A percentile compares a stretch with the other conserved stretches of the same genome.
phyloP scores from a whole-genome alignment of 441 rosid species.

The Gossypium schwendimanii region DNA sequence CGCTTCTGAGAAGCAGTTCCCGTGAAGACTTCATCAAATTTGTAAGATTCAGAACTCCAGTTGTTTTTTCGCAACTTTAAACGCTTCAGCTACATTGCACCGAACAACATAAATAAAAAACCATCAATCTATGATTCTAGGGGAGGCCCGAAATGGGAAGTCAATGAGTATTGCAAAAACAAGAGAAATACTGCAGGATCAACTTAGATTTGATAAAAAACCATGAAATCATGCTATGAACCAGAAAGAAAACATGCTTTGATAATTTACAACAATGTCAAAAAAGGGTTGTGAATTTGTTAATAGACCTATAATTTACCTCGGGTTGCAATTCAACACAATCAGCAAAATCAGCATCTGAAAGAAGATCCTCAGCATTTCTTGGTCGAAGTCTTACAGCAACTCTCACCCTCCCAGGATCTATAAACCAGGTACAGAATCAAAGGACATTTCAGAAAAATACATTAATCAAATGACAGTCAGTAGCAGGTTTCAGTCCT shows the following conservation, averaged over 20 bases:
- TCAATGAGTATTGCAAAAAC: background rate
- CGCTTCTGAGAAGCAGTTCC: slow-evolving; percentile 85
- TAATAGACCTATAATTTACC: slow-evolving; percentile 29
- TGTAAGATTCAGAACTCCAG: slow-evolving; percentile 81
- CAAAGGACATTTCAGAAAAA: background rate
- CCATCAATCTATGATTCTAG: background rate
- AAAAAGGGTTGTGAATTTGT: background rate
- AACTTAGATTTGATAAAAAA: background rate
- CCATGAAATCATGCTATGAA: slow-evolving; percentile 7
- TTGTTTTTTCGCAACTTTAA: slow-evolving; percentile 76
- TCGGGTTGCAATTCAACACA: slow-evolving; percentile 83
- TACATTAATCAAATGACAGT: background rate
- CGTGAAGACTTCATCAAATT: slow-evolving; percentile 71
- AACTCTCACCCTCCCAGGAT: slow-evolving; percentile 82
- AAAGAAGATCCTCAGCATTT: slow-evolving; percentile 57
- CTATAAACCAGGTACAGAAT: slow-evolving; percentile 23
- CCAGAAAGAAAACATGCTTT: slow-evolving; percentile 1
- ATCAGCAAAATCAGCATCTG: slow-evolving; percentile 79
- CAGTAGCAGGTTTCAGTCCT: background rate
- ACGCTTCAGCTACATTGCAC: slow-evolving; percentile 54
- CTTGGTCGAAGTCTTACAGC: slow-evolving; percentile 79
- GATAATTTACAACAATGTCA: background rate
- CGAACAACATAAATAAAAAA: background rate
- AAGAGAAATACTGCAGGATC: background rate
- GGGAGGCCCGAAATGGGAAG: background rate